Percentiles rank a stretch among this genome's conserved stretches.
Evolutionary conservation across 345 rosid species (phyloP).

Genomic region (Streptanthus diversifolius): DNA sequence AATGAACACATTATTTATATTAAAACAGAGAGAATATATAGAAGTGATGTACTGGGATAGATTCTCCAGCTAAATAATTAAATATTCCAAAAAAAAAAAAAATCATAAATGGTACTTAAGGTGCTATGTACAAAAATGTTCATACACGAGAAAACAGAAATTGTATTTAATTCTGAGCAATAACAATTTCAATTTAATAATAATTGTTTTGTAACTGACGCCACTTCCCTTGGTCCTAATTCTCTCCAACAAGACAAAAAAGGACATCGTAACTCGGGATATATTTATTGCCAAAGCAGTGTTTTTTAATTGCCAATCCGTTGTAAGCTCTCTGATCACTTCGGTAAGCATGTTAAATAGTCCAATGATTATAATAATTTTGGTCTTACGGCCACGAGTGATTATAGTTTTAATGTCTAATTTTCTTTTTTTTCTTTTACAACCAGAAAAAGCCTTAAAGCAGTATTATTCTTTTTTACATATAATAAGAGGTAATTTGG

Average conservation of each 20-base stretch:
- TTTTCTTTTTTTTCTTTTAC: too few species aligned
- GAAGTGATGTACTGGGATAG: neutral
- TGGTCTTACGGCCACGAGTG: too few species aligned
- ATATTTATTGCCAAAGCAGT: neutral
- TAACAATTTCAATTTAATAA: neutral
- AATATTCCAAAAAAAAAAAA: neutral
- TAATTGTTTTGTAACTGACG: constrained; percentile 11
- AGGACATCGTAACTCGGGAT: neutral
- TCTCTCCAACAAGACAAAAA: neutral
- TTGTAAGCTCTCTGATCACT: neutral
- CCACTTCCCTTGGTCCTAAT: neutral
- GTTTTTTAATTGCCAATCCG: neutral
- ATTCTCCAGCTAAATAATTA: neutral
- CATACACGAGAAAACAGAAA: neutral
- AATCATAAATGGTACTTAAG: neutral
- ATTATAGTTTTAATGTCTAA: too few species aligned
- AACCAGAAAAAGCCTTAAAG: too few species aligned
- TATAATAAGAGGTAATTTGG: too few species aligned
- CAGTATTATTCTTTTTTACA: too few species aligned
- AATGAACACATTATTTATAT: neutral
- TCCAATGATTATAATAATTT: too few species aligned
- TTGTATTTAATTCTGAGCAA: neutral
- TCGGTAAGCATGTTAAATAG: neutral
- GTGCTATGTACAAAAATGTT: neutral
- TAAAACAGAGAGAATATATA: neutral